Evolutionary conservation across 345 rosid genomes (phyloP), one percentile per base, ranked within the genome.

Genomic region (Hypericum perforatum): DNA sequence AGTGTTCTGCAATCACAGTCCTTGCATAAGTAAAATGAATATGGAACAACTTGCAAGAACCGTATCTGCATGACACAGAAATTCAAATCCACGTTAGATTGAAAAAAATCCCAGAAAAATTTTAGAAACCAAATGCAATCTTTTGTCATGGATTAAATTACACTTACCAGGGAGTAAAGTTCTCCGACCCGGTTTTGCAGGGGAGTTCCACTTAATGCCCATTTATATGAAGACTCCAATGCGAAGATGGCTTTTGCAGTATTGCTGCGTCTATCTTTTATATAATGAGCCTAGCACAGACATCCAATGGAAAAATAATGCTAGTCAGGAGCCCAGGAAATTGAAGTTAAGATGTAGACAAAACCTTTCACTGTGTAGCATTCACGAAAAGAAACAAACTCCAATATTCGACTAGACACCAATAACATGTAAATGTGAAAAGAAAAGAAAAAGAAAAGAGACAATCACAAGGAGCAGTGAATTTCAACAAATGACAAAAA

Each of bases 141-240:
- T 22, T 22, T 4, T 22, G 32, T 22, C 4, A 4, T 22, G 32
- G 32, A 22, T 22, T 45, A 52, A 15, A 14, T 51, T 48, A 47
- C 72, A 62, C 78, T 85, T 62, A 92, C 96, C 70, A 92, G 67
- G 56, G 98, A 88, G 78, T 92, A 92, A 57, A 92, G 90, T 67
- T 92, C 98, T 57, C 96, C 98, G 51, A 92, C 96, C 47, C 96
- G 98, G 57, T 92, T 92, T 71, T 92, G 98, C 53, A 92, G 86
- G 60, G 98, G 98, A 57, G 98, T 92, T 56, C 98, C 98, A 53
- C 98, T 92, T 63, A 92, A 51, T 65, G 96, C 95, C 98, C 98
- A 92, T 72, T 78, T 88, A 64, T 70, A 87, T 7, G 77, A 75
- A 65, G 96, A 83, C 38, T 81, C 78, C 66, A 92, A 78, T 38